phyloP scores from a whole-genome alignment of 2,329 filamentous ascomycete species.

The Kalaharituber pfeilii region DNA sequence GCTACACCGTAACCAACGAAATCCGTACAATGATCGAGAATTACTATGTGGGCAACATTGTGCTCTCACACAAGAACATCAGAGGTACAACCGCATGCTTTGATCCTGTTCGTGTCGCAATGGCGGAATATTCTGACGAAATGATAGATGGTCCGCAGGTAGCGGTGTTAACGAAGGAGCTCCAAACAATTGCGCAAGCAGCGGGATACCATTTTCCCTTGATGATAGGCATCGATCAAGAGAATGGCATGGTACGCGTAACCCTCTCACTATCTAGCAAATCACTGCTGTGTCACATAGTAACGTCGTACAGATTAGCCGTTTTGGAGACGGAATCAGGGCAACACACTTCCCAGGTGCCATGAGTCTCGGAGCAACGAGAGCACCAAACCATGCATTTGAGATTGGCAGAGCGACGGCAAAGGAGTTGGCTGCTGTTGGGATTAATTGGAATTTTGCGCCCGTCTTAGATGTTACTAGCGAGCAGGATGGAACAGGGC shows the following conservation, averaged over 20 bases:
- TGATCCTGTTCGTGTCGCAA: conserved; percentile 1
- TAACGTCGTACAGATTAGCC: conserved; percentile 20
- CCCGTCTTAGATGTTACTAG: conserved; percentile 87
- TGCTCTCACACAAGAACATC: conserved; percentile 68
- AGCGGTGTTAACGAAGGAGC: conserved; percentile 68
- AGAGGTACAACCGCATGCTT: conserved; percentile 47
- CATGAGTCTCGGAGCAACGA: conserved; percentile 90
- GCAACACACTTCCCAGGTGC: conserved; percentile 70
- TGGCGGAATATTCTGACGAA: background rate
- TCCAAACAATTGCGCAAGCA: conserved; percentile 81
- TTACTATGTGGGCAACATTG: conserved; percentile 74
- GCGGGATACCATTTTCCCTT: conserved; percentile 79
- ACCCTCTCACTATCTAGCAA: background rate
- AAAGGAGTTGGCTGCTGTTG: conserved; percentile 77
- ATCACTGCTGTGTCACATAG: background rate
- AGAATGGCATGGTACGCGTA: conserved; percentile 49
- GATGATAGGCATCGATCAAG: conserved; percentile 82
- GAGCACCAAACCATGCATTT: conserved; percentile 68
- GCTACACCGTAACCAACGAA: conserved; percentile 65
- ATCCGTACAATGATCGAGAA: conserved; percentile 65
- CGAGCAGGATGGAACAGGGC: conserved; percentile 75
- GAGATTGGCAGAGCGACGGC: conserved; percentile 85
- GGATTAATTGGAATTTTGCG: conserved; percentile 88
- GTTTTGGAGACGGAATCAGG: conserved; percentile 21
- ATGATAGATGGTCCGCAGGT: conserved; percentile 69